Evolutionary conservation across 768 basidiomycete species (phyloP), one percentile per base, ranked within the genome.

Genomic region (Mycena metata): DNA sequence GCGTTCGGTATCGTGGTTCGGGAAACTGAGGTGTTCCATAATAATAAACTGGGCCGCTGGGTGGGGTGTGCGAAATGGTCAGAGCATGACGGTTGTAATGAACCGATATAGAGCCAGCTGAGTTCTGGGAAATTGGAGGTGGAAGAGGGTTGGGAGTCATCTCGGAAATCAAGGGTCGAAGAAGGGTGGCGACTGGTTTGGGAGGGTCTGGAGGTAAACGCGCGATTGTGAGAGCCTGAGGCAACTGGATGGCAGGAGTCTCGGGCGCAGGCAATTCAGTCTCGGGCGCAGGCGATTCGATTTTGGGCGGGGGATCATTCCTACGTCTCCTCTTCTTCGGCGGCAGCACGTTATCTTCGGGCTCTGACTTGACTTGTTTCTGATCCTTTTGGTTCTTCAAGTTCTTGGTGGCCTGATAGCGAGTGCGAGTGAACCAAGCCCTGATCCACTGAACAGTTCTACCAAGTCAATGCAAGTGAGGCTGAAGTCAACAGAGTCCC

Each of bases 361-460:
- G 58, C 13, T 54, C 66, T 46, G 58, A 39, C 19, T 23, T 41
- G 23, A 50, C 60, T 41, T 51, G 42, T n/a, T 17, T 12, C 23
- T 15, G 16, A 19, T 26, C 46, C n/a, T 39, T 7, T 26, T 21
- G 23, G 19, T 35, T 67, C n/a, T 39, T 7, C 39, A 16, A 16
- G 19, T 35, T 67, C 26, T 55, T 66, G 23, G 39, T 39, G 39
- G 39, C 39, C 39, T 15, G 61, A 35, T 13, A 13, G 24, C 66
- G 58, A 1, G 68, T 30, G 30, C 30, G 69, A 35, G 79, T 79
- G 30, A 30, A 30, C 81, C 80, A 83, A 35, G 76, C 75, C 35
- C 69, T 58, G 23, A 83, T 81, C 82, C 82, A 82, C 67, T 77
- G 78, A 24, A 51, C 24, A 30, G 79, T 72, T 39, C 81, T 81